A percentile compares a stretch with the other conserved stretches of the same genome.
Evolutionary conservation across 1,284 basidiomycete genomes (phyloP).

Genomic region (Irpex rosettiformis): DNA sequence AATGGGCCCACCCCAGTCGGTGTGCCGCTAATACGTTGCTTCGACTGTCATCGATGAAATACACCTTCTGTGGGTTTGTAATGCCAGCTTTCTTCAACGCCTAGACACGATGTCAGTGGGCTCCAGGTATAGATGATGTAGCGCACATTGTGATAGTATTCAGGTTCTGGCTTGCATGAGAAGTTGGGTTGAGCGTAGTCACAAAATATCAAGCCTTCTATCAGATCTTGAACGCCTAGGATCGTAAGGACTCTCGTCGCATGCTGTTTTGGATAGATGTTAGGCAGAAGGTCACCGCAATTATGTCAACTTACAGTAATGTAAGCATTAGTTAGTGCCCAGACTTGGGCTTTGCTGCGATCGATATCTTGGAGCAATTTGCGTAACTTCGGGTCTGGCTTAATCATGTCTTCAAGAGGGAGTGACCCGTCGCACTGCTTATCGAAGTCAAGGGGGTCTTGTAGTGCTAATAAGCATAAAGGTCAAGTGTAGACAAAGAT

Average conservation of each 20-base stretch:
- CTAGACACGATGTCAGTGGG: slow-evolving; percentile 32
- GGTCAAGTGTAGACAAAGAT: slow-evolving; percentile 4
- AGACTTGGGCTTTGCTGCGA: slow-evolving; percentile 71
- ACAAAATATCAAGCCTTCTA: slow-evolving; percentile 82
- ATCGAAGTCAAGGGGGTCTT: slow-evolving; percentile 88
- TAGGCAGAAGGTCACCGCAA: neutral
- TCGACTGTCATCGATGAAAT: slow-evolving; percentile 74
- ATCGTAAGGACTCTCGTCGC: slow-evolving; percentile 78
- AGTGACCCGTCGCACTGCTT: slow-evolving; percentile 79
- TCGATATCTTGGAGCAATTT: slow-evolving; percentile 79
- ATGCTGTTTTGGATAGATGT: slow-evolving; percentile 47
- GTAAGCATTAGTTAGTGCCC: slow-evolving; percentile 83
- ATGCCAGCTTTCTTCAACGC: slow-evolving; percentile 61
- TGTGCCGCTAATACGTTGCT: slow-evolving; percentile 64
- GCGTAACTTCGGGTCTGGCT: slow-evolving; percentile 59
- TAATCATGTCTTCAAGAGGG: slow-evolving; percentile 79
- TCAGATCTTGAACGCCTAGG: slow-evolving; percentile 66
- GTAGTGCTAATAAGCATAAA: neutral
- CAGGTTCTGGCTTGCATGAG: slow-evolving; percentile 79
- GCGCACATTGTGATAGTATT: slow-evolving; percentile 60
- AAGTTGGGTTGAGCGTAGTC: slow-evolving; percentile 73
- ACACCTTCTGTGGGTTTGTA: slow-evolving; percentile 61
- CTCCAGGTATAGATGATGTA: neutral
- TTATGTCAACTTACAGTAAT: slow-evolving; percentile 46
- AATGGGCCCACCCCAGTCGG: slow-evolving; percentile 65